Percentiles rank a stretch among this genome's conserved stretches.
Evolutionary conservation across 306 rosid genomes (phyloP).

Genomic region (Carpinus fangiana): DNA sequence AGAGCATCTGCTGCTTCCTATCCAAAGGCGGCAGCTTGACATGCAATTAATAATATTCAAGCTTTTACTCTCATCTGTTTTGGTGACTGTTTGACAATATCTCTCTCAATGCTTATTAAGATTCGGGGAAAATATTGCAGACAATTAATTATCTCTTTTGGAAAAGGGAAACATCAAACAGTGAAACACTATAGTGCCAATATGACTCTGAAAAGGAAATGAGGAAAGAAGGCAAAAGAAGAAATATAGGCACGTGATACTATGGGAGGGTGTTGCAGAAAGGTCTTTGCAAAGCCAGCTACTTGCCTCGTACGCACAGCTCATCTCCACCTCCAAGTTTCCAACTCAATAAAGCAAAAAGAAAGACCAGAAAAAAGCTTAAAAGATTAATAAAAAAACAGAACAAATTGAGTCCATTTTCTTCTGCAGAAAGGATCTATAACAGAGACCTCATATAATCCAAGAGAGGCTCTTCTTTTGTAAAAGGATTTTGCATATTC

Average conservation of each 20-base stretch:
- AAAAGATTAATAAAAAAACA: neutral
- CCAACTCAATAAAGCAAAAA: constrained; percentile 2
- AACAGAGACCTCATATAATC: neutral
- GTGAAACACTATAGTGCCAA: constrained; percentile 25
- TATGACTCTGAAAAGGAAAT: constrained; percentile 29
- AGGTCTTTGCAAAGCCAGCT: constrained; percentile 61
- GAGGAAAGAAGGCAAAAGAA: constrained; percentile 23
- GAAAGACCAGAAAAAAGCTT: neutral
- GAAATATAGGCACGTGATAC: constrained; percentile 47
- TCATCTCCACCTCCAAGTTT: constrained; percentile 35
- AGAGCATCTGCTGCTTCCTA: too few relatives aligned
- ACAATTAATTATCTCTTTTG: too few relatives aligned
- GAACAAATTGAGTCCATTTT: neutral
- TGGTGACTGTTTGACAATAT: too few relatives aligned
- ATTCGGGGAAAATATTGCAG: too few relatives aligned
- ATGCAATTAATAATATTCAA: too few relatives aligned
- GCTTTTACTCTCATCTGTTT: too few relatives aligned
- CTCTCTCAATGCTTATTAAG: too few relatives aligned
- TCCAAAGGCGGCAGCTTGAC: too few relatives aligned
- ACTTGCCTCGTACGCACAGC: constrained; percentile 63
- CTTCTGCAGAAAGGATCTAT: neutral
- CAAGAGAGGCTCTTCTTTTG: neutral
- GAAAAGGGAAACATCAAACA: neutral
- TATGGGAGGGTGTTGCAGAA: constrained; percentile 39
- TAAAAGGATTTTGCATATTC: neutral